Conservation (phyloP, 495 filamentous ascomycete genomes). For the Penicillium coprophilum region DNA sequence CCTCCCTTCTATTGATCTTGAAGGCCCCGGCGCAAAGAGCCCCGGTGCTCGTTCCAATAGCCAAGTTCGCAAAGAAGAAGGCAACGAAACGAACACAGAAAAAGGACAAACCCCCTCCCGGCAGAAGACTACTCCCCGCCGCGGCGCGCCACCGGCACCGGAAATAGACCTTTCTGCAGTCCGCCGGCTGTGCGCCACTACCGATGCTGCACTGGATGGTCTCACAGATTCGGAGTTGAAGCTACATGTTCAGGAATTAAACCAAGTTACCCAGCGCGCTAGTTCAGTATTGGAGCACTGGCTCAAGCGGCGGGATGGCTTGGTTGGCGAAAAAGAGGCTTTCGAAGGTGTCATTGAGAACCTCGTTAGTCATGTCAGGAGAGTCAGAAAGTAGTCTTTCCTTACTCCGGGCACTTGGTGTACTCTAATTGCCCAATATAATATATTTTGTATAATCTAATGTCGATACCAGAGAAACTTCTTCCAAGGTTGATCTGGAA, state of each 20-base stretch:
- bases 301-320: slow-evolving; percentile 79
- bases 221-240: slow-evolving; percentile 75
- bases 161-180: slow-evolving; percentile 77
- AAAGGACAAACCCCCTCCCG: slow-evolving; percentile 44
- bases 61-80: slow-evolving; percentile 46
- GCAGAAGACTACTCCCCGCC: slow-evolving; percentile 38
- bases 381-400: slow-evolving; percentile 65
- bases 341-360: slow-evolving; percentile 99
- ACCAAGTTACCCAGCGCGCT: slow-evolving; percentile 65
- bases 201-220: slow-evolving; percentile 72
- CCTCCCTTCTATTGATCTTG: slow-evolving; percentile 75
- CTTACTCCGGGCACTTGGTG: slow-evolving; percentile 2
- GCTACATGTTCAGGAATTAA: slow-evolving; percentile 68
- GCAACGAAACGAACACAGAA: slow-evolving; percentile 43
- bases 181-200: slow-evolving; percentile 75
- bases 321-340: slow-evolving; percentile 85
- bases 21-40: slow-evolving; percentile 31
- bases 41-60: slow-evolving; percentile 42
- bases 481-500: slow-evolving; percentile 8
- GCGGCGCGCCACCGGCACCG: slow-evolving; percentile 65
- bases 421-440: slow-evolving; percentile 14
- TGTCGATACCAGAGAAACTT: slow-evolving; percentile 15
- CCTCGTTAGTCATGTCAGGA: slow-evolving; percentile 89
- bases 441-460: slow-evolving; percentile 29
- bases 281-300: slow-evolving; percentile 83